Conservation (phyloP, 768 basidiomycete species). For the Naganishia randhawae region DNA sequence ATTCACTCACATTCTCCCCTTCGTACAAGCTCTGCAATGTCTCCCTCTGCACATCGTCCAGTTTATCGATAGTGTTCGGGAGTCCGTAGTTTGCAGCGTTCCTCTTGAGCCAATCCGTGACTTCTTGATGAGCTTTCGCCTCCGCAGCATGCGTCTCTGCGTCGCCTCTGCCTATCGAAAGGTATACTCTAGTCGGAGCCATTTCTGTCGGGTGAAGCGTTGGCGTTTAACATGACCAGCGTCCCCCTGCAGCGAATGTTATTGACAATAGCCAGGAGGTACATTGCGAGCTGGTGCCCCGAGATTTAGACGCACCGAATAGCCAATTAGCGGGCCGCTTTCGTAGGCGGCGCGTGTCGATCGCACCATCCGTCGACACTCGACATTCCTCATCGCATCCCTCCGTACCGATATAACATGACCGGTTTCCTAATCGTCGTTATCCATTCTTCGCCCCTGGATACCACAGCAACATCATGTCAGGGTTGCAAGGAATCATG, state of each 20-base stretch:
- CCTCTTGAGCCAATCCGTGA: slow-evolving; percentile 50
- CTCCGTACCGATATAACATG: neutral
- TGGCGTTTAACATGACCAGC: neutral
- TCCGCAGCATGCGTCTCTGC: neutral
- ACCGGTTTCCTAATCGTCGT: neutral
- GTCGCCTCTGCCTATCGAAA: slow-evolving; percentile 16
- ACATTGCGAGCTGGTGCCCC: neutral
- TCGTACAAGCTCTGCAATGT: slow-evolving; percentile 35
- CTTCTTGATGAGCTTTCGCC: slow-evolving; percentile 39
- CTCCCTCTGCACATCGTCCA: slow-evolving; percentile 55
- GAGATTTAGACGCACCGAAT: too few relatives aligned
- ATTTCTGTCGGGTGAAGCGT: neutral
- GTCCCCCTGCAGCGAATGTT: too few relatives aligned
- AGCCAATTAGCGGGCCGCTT: slow-evolving; percentile 3
- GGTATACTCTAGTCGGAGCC: neutral
- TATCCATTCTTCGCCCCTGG: neutral
- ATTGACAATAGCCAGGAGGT: too few relatives aligned
- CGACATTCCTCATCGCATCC: neutral
- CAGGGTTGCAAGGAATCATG: slow-evolving; percentile 9
- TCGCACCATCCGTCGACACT: neutral
- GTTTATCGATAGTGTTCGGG: slow-evolving; percentile 49
- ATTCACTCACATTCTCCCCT: slow-evolving; percentile 27
- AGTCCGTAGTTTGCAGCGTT: slow-evolving; percentile 55
- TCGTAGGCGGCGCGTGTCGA: neutral
- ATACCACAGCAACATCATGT: slow-evolving; percentile 12